Conservation (phyloP, 345 rosid genomes). For the Citrus unshiu region DNA sequence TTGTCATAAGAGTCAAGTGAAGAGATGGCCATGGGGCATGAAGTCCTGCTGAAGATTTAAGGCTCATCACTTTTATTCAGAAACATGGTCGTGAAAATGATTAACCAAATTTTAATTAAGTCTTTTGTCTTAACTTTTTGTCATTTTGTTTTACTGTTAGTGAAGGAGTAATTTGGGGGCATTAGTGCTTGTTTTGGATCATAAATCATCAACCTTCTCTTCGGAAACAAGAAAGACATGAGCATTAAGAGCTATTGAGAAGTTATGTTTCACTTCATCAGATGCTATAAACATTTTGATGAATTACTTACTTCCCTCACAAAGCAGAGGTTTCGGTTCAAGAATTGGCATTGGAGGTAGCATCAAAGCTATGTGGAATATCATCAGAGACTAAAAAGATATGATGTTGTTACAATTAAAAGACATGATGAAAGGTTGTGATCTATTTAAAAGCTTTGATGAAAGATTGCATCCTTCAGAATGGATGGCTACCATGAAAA, state of each 20-base stretch:
- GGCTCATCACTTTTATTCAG: constrained; percentile 72
- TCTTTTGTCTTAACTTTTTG: no score
- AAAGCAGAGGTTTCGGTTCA: constrained; percentile 69
- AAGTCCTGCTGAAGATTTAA: constrained; percentile 82
- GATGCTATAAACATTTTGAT: constrained; percentile 37
- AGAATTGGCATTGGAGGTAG: constrained; percentile 67
- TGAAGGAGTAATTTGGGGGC: constrained; percentile 60
- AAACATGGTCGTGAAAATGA: constrained; percentile 77
- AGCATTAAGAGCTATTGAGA: constrained; percentile 66
- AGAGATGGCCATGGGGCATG: constrained; percentile 98
- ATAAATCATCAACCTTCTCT: constrained; percentile 27
- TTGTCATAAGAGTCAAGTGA: constrained; percentile 78
- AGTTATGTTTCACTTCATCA: constrained; percentile 50
- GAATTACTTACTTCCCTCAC: constrained; percentile 39
- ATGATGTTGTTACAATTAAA: no score
- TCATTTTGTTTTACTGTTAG: neutral
- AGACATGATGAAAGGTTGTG: no score
- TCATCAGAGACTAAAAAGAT: constrained; percentile 55
- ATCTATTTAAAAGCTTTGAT: no score
- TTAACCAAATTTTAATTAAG: neutral
- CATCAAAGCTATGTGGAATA: constrained; percentile 50
- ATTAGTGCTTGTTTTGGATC: constrained; percentile 58
- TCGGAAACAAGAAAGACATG: constrained; percentile 53
- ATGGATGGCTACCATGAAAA: no score
- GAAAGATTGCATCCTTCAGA: no score